Base-by-base conservation (phyloP, 768 basidiomycete species). In the Ephemerocybe angulata region DNA sequence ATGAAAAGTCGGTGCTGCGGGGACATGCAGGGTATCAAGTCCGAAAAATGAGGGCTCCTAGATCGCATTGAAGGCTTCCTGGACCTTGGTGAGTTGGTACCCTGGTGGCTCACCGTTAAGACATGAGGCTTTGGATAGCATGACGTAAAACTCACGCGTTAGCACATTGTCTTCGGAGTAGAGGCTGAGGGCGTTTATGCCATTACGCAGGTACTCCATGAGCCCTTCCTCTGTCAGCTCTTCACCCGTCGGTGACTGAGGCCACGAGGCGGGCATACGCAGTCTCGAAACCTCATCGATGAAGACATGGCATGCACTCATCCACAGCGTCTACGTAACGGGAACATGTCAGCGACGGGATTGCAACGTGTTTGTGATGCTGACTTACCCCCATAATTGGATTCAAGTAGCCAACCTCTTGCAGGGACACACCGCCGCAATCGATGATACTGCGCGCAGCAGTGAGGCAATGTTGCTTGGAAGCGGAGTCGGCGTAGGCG, bases 311-410 rank as follows among this genome's bases (percentile, higher is more conserved):
- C 75, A 77, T 30, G 78, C 76, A 41, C 67, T 70, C 65, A 72
- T 70, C 77, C 78, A 80, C 8, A 80, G 63, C 3, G 74, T 76
- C 77, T 79, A 58, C 35, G 50, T 58, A 54, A 59, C 53, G 15
- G 1, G 38, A 42, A 25, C 30, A 55, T 58, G 43, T 27, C n/a
- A 48, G 38, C 48, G 30, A 41, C 41, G 50, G 33, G 57, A 27
- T 19, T 53, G 48, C 27, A 52, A 51, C 59, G 52, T 42, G 54
- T 35, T 28, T 42, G 29, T 40, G 41, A 63, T 25, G 50, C 30
- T 46, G 25, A 73, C 79, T 65, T 65, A 81, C 80, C n/a, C 76
- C 77, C 73, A 80, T 75, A 24, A 82, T 76, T 13, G 80, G 77
- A 62, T 76, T 79, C 25, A 79, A 65, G 56, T 68, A 65, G 2